Evolutionary conservation across 805 yeast genomes (phyloP), one percentile per base, ranked within the genome.

Genomic region (Starmerella apis): DNA sequence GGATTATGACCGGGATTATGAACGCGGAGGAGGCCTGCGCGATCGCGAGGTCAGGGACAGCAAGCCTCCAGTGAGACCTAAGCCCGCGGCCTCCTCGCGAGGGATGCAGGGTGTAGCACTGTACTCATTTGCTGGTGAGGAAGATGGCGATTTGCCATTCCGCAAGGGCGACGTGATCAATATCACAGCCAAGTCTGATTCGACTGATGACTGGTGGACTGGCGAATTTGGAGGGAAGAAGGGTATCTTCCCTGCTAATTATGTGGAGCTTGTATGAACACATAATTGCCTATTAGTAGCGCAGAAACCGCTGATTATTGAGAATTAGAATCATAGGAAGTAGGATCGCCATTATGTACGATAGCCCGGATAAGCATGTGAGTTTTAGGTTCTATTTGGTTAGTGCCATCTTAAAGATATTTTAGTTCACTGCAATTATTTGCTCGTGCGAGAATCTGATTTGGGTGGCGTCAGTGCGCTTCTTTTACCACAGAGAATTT

Each of bases 201-300:
- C 95, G 13, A 78, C 80, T 45, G 95, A 92, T 65, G 97, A 92
- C 65, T 92, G 98, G 98, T 92, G 98, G 98, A 86, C 96, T 0
- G 98, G 98, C 24, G 79, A 83, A 63, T 71, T 79, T 48, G 84
- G 83, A 58, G 90, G 94, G 11, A 69, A 68, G 54, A 86, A 85
- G 60, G 98, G 98, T 38, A 88, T 88, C 20, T 90, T 90, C 75
- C 98, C 98, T 9, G 98, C 98, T 2, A 90, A 90, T 65, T 90
- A 90, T 63, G 96, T 90, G 38, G 94, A 88, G 63, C 67, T 88
- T 60, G 76, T 79, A 47, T 81, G 63, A 59, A 16, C 22, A 11
- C 8, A 11, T 23, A 38, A n/a, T 22, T 30, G 37, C 36, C 10
- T 18, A 23, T n/a, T 20, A 20, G 9, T 6, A 28, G 25, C n/a